phyloP scores from a whole-genome alignment of 2,329 filamentous ascomycete genomes.

The Elsinoe ampelina region DNA sequence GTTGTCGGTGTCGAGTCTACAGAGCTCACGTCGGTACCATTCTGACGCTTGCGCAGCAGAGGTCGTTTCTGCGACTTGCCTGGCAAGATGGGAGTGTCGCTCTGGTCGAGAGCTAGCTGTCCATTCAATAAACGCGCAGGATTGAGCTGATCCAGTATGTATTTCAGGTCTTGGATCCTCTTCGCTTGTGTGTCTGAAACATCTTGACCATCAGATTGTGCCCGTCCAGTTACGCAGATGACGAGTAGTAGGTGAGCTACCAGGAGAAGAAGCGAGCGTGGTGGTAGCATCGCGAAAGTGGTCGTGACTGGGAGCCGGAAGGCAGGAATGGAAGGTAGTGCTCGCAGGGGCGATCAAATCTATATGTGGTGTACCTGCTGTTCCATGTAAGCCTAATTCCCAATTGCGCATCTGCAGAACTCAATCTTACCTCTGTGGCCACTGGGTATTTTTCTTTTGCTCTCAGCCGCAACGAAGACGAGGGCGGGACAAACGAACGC shows the following conservation, averaged over 20 bases:
- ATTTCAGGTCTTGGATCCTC: constrained; percentile 1
- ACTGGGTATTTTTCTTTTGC: background rate
- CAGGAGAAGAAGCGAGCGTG: constrained; percentile 30
- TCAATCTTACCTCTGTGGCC: background rate
- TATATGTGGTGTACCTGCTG: background rate
- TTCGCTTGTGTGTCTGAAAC: background rate
- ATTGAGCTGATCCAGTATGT: constrained; percentile 8
- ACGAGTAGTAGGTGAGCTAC: constrained; percentile 8
- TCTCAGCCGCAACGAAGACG: background rate
- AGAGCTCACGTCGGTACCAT: constrained; percentile 8
- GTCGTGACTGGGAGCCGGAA: constrained; percentile 1
- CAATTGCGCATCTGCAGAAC: background rate
- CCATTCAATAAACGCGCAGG: background rate
- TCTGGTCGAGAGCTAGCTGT: constrained; percentile 4
- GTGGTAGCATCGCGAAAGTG: constrained; percentile 29
- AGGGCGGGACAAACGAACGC: background rate
- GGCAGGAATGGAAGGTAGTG: background rate
- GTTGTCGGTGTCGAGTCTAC: constrained; percentile 1
- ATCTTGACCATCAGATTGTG: constrained; percentile 8
- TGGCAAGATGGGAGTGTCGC: background rate
- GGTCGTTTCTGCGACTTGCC: background rate
- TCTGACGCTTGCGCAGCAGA: constrained; percentile 13
- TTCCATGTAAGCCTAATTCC: background rate
- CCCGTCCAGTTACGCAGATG: background rate
- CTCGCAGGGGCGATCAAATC: background rate